These are phyloP conservation scores for Saccharomycopsis sp. DNA, from an alignment of 805 yeast species.

Conservation along the genomic window DNA sequence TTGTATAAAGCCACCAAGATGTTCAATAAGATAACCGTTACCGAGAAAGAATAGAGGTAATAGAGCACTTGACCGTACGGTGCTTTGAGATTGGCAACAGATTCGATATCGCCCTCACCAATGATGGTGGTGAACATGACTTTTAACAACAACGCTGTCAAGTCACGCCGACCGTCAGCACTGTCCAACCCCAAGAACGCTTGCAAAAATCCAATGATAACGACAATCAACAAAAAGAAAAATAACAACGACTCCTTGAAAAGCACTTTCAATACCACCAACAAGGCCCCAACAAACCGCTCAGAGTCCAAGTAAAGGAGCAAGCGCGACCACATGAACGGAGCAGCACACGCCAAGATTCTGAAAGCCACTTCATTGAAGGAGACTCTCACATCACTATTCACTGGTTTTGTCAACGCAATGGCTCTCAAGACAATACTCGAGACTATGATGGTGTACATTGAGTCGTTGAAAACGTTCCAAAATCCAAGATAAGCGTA, in stretches of 20 bases:
- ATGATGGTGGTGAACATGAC: slow-evolving; percentile 64
- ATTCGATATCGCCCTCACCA: slow-evolving; percentile 64
- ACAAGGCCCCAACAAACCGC: slow-evolving; percentile 79
- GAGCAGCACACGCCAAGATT: slow-evolving; percentile 70
- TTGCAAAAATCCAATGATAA: slow-evolving; percentile 74
- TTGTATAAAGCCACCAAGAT: slow-evolving; percentile 79
- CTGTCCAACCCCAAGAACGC: slow-evolving; percentile 83
- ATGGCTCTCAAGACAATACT: slow-evolving; percentile 49
- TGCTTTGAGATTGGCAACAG: slow-evolving; percentile 64
- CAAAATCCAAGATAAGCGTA: slow-evolving; percentile 62
- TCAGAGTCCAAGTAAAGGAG: slow-evolving; percentile 70
- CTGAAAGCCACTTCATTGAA: slow-evolving; percentile 57
- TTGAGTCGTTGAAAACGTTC: slow-evolving; percentile 65
- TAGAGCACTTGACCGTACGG: slow-evolving; percentile 80
- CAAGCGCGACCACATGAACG: slow-evolving; percentile 77
- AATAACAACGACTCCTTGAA: slow-evolving; percentile 81
- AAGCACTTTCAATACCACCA: slow-evolving; percentile 76
- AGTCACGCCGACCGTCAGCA: slow-evolving; percentile 76
- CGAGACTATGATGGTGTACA: slow-evolving; percentile 46
- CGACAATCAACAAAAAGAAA: slow-evolving; percentile 61
- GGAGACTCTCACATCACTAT: slow-evolving; percentile 23
- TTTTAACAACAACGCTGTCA: slow-evolving; percentile 53
- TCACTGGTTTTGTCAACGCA: slow-evolving; percentile 25
- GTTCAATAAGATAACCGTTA: slow-evolving; percentile 68
- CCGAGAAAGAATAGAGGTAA: slow-evolving; percentile 67